These are phyloP conservation scores for Fusarium drepaniforme DNA, from an alignment of 2,329 filamentous ascomycete genomes.

Conservation along the genomic window DNA sequence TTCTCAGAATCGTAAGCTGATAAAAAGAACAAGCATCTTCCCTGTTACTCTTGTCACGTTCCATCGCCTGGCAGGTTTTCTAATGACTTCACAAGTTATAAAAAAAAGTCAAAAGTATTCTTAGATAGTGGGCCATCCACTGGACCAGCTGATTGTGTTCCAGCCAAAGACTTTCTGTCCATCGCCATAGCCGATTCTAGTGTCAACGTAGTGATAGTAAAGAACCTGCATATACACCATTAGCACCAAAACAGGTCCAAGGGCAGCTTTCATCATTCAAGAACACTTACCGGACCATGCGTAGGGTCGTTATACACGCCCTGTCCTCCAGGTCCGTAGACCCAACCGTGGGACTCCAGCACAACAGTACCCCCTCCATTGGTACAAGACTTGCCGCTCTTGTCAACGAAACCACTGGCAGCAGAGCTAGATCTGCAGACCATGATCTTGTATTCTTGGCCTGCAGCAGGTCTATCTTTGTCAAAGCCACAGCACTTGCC, in stretches of 20 bases:
- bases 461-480: conserved; percentile 60
- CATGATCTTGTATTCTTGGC: conserved; percentile 74
- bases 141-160: conserved; percentile 62
- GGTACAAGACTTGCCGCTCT: conserved; percentile 65
- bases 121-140: conserved; percentile 59
- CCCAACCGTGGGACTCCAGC: conserved; percentile 67
- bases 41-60: neutral
- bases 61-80: neutral
- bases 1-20: neutral
- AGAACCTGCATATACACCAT: conserved; percentile 56
- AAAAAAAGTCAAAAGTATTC: neutral
- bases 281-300: conserved; percentile 14
- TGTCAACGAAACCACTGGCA: conserved; percentile 69
- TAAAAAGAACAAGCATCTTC: neutral
- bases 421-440: conserved; percentile 69
- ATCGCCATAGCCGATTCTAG: conserved; percentile 44
- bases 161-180: conserved; percentile 63
- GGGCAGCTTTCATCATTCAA: neutral
- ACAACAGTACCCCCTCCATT: conserved; percentile 73
- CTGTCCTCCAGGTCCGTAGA: conserved; percentile 77
- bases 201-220: conserved; percentile 55
- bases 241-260: conserved; percentile 2
- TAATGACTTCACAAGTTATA: neutral
- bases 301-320: conserved; percentile 50
- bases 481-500: conserved; percentile 74